These are phyloP conservation scores for Cytospora paraplurivora DNA, from an alignment of 2,329 filamentous ascomycete genomes.

Conservation along the genomic window DNA sequence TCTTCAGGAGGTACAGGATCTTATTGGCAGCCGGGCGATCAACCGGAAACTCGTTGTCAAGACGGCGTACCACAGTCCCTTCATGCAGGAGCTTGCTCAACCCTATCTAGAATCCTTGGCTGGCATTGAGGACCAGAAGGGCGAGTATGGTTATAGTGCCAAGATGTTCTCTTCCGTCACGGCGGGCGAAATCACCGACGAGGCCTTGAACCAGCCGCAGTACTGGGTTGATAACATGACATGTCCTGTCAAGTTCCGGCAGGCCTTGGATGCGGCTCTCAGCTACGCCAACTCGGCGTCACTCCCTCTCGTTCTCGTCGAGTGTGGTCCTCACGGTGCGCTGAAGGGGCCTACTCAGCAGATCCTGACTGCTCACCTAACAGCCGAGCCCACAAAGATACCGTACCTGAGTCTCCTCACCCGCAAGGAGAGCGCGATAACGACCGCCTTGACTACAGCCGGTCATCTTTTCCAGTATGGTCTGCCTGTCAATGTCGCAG, in stretches of 20 bases:
- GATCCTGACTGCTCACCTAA: constrained; percentile 44
- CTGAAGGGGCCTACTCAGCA: constrained; percentile 54
- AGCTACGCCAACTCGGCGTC: constrained; percentile 1
- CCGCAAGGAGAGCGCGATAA: constrained; percentile 15
- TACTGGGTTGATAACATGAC: constrained; percentile 28
- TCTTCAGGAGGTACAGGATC: constrained; percentile 30
- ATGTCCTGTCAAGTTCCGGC: constrained; percentile 22
- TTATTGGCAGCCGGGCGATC: constrained; percentile 33
- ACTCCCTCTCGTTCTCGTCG: constrained; percentile 47
- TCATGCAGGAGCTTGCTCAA: constrained; percentile 32
- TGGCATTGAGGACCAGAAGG: neutral
- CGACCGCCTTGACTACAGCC: constrained; percentile 15
- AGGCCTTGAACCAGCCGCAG: constrained; percentile 29
- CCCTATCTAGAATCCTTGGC: constrained; percentile 30
- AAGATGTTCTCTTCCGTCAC: constrained; percentile 32
- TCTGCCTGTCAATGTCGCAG: constrained; percentile 13
- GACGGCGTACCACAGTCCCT: constrained; percentile 38
- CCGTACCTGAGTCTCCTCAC: constrained; percentile 13
- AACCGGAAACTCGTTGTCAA: constrained; percentile 37
- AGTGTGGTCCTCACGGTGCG: constrained; percentile 53
- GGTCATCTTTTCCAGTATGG: constrained; percentile 14
- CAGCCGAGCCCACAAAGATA: constrained; percentile 6
- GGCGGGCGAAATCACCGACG: neutral
- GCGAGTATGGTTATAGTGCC: neutral
- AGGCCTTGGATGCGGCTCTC: constrained; percentile 7